Conservation (phyloP, 805 yeast genomes). For the Saturnispora diversa region DNA sequence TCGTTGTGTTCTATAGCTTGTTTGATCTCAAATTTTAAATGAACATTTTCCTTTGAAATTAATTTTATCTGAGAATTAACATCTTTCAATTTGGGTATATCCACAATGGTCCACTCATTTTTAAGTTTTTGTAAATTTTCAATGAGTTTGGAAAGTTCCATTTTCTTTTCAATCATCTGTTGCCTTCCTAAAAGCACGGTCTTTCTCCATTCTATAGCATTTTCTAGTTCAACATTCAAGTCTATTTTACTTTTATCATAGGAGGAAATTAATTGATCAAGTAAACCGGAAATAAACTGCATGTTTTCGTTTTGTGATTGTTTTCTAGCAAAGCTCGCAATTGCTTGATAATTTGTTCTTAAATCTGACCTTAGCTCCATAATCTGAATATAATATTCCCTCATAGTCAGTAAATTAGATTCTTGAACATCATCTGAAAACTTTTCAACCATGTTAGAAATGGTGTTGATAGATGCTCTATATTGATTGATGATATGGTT, state of each 20-base stretch:
- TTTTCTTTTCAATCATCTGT: constrained; percentile 18
- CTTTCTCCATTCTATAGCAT: constrained; percentile 22
- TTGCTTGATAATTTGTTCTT: constrained; percentile 26
- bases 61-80: constrained; percentile 2
- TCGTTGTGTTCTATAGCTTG: not conserved
- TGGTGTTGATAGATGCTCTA: constrained; percentile 22
- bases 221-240: constrained; percentile 18
- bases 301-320: constrained; percentile 27
- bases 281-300: constrained; percentile 22
- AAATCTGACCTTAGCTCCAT: constrained; percentile 22
- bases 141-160: constrained; percentile 17
- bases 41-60: not conserved
- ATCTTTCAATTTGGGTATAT: constrained; percentile 9
- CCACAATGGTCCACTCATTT: constrained; percentile 12
- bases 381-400: constrained; percentile 26
- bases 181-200: constrained; percentile 22
- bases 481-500: constrained; percentile 26
- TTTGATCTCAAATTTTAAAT: constrained; percentile 5
- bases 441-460: constrained; percentile 22
- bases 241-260: constrained; percentile 21
- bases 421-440: constrained; percentile 26
- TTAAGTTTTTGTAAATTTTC: constrained; percentile 11
- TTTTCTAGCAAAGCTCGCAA: constrained; percentile 27
- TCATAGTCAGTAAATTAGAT: constrained; percentile 26
- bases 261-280: constrained; percentile 24